These are phyloP conservation scores for Paramecium primaurelia DNA, from an alignment of 73 alveolate genomes.

Conservation along the genomic window DNA sequence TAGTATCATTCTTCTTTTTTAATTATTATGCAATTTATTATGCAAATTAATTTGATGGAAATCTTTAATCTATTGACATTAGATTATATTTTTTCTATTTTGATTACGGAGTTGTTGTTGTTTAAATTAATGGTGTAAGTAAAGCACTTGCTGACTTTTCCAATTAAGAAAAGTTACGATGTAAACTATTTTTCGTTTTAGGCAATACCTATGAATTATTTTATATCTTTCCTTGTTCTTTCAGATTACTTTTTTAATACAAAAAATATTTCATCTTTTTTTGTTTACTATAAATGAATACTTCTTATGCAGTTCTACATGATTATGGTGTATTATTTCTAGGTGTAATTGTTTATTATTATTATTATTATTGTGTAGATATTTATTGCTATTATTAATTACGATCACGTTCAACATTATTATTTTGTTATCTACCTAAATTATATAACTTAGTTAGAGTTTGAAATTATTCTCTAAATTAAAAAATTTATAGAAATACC, in stretches of 20 bases:
- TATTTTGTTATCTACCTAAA: background rate
- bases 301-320: slow-evolving; percentile 37
- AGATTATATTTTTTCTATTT: slow-evolving; percentile 13
- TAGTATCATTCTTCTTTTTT: background rate
- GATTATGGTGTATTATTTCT: slow-evolving; percentile 36
- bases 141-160: background rate
- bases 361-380: background rate
- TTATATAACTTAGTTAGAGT: background rate
- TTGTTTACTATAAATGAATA: background rate
- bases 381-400: background rate
- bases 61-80: background rate
- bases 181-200: background rate
- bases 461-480: background rate
- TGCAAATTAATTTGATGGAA: background rate
- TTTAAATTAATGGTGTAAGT: background rate
- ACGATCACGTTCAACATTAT: background rate
- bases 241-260: background rate
- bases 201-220: slow-evolving; percentile 15
- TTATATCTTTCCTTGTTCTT: background rate
- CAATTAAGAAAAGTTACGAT: background rate
- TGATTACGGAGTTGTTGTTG: background rate
- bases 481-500: background rate
- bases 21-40: background rate
- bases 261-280: background rate
- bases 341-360: background rate